Conservation (phyloP, 2,329 filamentous ascomycete genomes). For the Setomelanomma holmii region DNA sequence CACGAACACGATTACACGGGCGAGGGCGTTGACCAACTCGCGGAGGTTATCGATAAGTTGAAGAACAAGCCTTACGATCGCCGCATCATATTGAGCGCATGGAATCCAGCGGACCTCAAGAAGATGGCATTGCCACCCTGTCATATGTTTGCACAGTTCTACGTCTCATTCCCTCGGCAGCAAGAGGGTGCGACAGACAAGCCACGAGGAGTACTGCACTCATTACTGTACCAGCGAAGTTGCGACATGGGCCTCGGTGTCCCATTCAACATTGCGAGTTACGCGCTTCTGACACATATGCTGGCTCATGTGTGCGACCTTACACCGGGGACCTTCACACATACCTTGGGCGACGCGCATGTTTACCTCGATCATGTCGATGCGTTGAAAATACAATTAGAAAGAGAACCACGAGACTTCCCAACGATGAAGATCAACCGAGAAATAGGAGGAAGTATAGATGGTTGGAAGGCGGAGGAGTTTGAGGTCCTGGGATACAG, state of each 20-base stretch:
- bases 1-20: constrained; percentile 79
- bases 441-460: constrained; percentile 75
- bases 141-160: constrained; percentile 98
- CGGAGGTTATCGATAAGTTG: constrained; percentile 87
- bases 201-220: constrained; percentile 75
- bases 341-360: constrained; percentile 98
- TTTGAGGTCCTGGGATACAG: constrained; percentile 88
- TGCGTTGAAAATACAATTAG: constrained; percentile 80
- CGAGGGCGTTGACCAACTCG: constrained; percentile 90
- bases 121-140: constrained; percentile 94
- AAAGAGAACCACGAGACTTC: constrained; percentile 80
- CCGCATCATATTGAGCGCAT: constrained; percentile 87
- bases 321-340: constrained; percentile 84
- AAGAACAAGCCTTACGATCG: constrained; percentile 85
- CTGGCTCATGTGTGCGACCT: constrained; percentile 86
- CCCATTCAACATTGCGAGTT: constrained; percentile 96
- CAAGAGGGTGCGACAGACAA: constrained; percentile 38
- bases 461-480: constrained; percentile 89
- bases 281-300: constrained; percentile 95
- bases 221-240: constrained; percentile 88
- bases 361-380: constrained; percentile 94
- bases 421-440: constrained; percentile 77
- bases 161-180: constrained; percentile 73
- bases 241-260: constrained; percentile 98
- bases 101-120: constrained; percentile 86